Evolutionary conservation across 148 eudicot species (phyloP).

Genomic region (Polygonum aviculare): DNA sequence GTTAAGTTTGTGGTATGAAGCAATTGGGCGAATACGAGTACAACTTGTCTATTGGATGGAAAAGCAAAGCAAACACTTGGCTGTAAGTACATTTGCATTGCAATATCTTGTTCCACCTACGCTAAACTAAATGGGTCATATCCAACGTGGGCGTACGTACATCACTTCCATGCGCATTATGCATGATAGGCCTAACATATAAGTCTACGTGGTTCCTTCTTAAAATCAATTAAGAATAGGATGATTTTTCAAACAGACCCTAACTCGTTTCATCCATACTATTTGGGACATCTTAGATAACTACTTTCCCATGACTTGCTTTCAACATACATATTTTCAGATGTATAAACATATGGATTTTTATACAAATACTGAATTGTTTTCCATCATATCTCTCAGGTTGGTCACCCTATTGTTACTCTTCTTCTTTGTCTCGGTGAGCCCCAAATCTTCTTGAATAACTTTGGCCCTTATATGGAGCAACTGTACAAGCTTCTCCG

Average conservation of each 20-base stretch:
- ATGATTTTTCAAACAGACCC: background rate
- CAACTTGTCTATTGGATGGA: slow-evolving; percentile 94
- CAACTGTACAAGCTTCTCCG: slow-evolving; percentile 90
- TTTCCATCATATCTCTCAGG: slow-evolving; percentile 27
- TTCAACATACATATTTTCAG: background rate
- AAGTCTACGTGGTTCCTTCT: no score
- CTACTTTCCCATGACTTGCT: background rate
- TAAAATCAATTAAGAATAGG: no score
- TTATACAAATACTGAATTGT: background rate
- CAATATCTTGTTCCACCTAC: background rate
- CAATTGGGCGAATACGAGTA: slow-evolving; percentile 81
- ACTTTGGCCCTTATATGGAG: slow-evolving; percentile 93
- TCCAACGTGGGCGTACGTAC: no score
- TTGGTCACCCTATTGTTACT: slow-evolving; percentile 89
- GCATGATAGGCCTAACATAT: no score
- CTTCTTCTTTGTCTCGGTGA: slow-evolving; percentile 98
- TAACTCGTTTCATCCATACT: background rate
- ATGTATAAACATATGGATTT: background rate
- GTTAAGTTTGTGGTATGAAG: slow-evolving; percentile 88
- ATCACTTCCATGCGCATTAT: no score
- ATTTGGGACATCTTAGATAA: background rate
- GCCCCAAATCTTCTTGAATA: slow-evolving; percentile 73
- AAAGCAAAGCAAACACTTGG: slow-evolving; percentile 90
- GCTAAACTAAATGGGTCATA: no score
- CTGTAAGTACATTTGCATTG: slow-evolving; percentile 48